Evolutionary conservation across 768 basidiomycete species (phyloP).

Genomic region (Xerocomus potaroensis): DNA sequence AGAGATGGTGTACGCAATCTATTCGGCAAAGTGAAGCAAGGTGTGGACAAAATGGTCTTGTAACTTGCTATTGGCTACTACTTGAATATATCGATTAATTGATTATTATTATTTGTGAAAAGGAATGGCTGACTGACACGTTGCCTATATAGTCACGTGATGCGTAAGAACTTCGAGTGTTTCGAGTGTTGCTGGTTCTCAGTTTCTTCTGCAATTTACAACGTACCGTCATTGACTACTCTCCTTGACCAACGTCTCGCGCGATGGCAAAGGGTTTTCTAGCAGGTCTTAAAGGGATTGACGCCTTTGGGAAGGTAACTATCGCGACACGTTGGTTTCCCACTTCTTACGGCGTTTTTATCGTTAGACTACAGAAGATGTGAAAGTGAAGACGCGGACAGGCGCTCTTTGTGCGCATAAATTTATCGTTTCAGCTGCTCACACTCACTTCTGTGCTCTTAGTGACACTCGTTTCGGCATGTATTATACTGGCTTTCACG

Average conservation of each 20-base stretch:
- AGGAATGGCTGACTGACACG: too few species aligned
- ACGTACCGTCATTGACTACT: too few species aligned
- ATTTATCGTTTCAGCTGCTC: background rate
- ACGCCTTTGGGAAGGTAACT: slow-evolving; percentile 97
- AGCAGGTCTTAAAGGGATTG: slow-evolving; percentile 80
- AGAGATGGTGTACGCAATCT: slow-evolving; percentile 85
- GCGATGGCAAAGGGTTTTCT: slow-evolving; percentile 78
- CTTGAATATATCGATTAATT: background rate
- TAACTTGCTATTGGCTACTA: slow-evolving; percentile 14
- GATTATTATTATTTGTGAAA: too few species aligned
- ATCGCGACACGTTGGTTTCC: slow-evolving; percentile 5
- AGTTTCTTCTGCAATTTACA: background rate
- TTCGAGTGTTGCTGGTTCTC: background rate
- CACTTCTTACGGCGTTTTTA: slow-evolving; percentile 7
- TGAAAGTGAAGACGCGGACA: slow-evolving; percentile 96
- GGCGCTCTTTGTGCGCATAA: slow-evolving; percentile 77
- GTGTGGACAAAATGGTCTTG: slow-evolving; percentile 59
- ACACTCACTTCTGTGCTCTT: slow-evolving; percentile 7
- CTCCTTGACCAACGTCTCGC: slow-evolving; percentile 17
- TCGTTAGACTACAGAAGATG: slow-evolving; percentile 92
- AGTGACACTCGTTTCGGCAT: slow-evolving; percentile 92
- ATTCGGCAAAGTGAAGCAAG: slow-evolving; percentile 85
- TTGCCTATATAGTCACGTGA: slow-evolving; percentile 25
- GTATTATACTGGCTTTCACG: slow-evolving; percentile 88
- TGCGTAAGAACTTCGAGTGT: background rate